Evolutionary conservation across 176 grass and related monocot species (phyloP).

Genomic region (Zizania latifolia): DNA sequence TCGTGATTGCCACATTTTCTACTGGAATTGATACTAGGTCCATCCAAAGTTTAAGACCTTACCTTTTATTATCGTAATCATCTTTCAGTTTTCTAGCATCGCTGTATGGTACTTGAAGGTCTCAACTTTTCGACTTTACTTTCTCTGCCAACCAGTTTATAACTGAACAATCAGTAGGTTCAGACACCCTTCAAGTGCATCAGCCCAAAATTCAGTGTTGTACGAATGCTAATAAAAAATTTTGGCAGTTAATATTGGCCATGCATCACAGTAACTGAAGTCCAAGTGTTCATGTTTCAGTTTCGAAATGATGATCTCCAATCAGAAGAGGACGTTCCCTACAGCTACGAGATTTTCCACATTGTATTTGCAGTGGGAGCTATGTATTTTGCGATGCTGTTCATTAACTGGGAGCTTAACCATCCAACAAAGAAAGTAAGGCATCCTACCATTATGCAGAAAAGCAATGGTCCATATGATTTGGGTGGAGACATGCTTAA

Average conservation of each 20-base stretch:
- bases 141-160: not conserved
- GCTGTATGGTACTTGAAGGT: no score
- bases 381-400: slow-evolving; percentile 95
- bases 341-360: slow-evolving; percentile 76
- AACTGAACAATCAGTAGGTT: not conserved
- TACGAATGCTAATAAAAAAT: no score
- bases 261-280: not conserved
- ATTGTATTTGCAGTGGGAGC: slow-evolving; percentile 84
- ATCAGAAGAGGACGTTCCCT: slow-evolving; percentile 60
- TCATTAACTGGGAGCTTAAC: slow-evolving; percentile 89
- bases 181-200: not conserved
- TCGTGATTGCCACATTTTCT: slow-evolving; percentile 92
- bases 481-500: not conserved
- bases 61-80: no score
- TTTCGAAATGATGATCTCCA: slow-evolving; percentile 47
- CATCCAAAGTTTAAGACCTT: slow-evolving; percentile 45
- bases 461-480: not conserved
- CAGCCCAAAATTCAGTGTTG: not conserved
- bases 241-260: no score
- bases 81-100: no score
- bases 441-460: not conserved
- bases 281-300: slow-evolving; percentile 30
- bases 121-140: not conserved
- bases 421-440: slow-evolving; percentile 78
- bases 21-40: slow-evolving; percentile 76